Base-by-base conservation (phyloP, 805 yeast genomes). In the Wickerhamiella bombiphila region DNA sequence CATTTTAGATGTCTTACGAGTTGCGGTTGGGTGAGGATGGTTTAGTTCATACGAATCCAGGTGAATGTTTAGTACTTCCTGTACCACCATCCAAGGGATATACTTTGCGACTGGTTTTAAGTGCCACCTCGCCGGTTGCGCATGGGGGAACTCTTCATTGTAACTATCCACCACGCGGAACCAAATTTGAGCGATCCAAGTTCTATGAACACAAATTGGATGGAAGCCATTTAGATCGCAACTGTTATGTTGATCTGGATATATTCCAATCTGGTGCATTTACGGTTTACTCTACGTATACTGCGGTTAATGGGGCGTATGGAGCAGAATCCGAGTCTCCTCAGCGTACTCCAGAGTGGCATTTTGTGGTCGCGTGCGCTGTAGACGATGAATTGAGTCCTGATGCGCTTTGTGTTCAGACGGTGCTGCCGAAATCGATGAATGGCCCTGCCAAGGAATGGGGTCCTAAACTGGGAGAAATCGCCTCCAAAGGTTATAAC, bases 391-490 rank as follows among this genome's bases (percentile, higher is more conserved):
- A 66, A 46, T 49, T 86, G 22, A 77, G 88, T 1, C 68, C 86
- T 52, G 81, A 86, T 52, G 69, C 86, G 6, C 69, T 88, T 43
- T 77, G 81, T 34, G 63, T 88, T 53, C 91, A 86, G 57, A 72
- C 94, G 1, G 75, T 91, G 29, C 72, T 88, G 3, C 81, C 95
- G 29, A 88, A 88, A 60, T 83, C 95, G 88, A 71, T 86, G 60
- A 38, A 32, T 22, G 95, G 96, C 2, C 68, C 72, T 2, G 54
- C 66, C 24, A 29, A 19, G 19, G 54, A 56, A 2, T 88, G 97
- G 97, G 71, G 72, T 40, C 54, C 59, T 1, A 61, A 80, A 40
- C 80, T 88, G 41, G 54, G 56, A 1, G 69, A 69, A 33, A 69
- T 88, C 32, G 59, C 76, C 13, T 54, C 59, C 6, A 91, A 91